phyloP scores from a whole-genome alignment of 306 rosid genomes.

The Rosa multiflora region DNA sequence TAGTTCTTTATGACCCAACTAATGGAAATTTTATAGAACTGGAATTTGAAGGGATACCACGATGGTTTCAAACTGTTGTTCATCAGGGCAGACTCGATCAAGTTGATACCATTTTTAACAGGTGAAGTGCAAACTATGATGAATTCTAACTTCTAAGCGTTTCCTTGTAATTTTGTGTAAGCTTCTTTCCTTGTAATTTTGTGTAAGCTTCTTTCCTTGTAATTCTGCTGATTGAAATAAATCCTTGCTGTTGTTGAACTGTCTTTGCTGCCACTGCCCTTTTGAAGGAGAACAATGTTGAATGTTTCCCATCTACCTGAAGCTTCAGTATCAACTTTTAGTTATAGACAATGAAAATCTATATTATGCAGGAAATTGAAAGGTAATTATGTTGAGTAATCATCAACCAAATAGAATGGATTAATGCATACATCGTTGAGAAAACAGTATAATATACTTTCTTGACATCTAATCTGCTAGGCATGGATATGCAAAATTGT shows the following conservation, averaged over 20 bases:
- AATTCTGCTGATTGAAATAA: background rate
- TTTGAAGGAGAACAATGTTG: slow-evolving; percentile 16
- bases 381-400: background rate
- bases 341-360: background rate
- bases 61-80: slow-evolving; percentile 48
- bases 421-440: background rate
- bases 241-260: slow-evolving; percentile 14
- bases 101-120: slow-evolving; percentile 19
- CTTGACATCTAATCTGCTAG: background rate
- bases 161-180: too few species aligned
- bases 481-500: background rate
- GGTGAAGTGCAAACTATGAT: background rate
- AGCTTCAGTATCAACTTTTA: background rate
- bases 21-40: slow-evolving; percentile 30
- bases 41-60: slow-evolving; percentile 37
- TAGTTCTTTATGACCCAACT: slow-evolving; percentile 37
- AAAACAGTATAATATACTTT: slow-evolving; percentile 7
- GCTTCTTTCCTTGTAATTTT: background rate
- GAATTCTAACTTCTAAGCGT: too few species aligned
- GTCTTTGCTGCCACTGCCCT: slow-evolving; percentile 9
- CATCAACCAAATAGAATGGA: background rate
- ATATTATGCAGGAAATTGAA: background rate
- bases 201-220: background rate
- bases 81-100: slow-evolving; percentile 37
- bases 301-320: background rate